These are phyloP conservation scores for Komagataella pastoris DNA, from an alignment of 805 yeast genomes.

Conservation along the genomic window DNA sequence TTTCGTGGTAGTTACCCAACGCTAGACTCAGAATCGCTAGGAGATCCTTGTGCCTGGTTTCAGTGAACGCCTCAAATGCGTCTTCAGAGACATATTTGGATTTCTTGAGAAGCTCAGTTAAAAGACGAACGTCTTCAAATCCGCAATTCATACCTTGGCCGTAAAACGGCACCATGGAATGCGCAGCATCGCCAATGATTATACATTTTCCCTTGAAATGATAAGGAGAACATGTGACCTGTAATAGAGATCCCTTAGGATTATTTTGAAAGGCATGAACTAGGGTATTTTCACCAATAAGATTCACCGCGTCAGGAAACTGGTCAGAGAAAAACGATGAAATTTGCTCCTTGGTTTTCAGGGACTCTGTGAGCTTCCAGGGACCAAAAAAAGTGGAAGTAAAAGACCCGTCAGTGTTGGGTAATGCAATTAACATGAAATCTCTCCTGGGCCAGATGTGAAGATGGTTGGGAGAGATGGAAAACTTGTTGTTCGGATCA, in stretches of 20 bases:
- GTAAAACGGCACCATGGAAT: conserved; percentile 95
- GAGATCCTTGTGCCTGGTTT: conserved; percentile 48
- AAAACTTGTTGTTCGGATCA: conserved; percentile 22
- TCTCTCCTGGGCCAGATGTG: conserved; percentile 90
- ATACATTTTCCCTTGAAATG: conserved; percentile 49
- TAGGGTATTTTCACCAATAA: conserved; percentile 45
- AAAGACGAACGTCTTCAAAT: conserved; percentile 72
- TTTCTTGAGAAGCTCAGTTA: conserved; percentile 36
- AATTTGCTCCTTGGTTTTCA: conserved; percentile 27
- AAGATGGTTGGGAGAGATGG: conserved; percentile 58
- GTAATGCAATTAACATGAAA: conserved; percentile 81
- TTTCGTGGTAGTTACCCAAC: conserved; percentile 69
- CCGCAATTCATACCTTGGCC: conserved; percentile 98
- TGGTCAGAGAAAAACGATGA: conserved; percentile 38
- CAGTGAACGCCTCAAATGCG: conserved; percentile 46
- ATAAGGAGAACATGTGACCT: conserved; percentile 58
- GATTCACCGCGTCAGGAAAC: conserved; percentile 62
- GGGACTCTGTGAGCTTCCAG: conserved; percentile 45
- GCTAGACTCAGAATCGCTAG: conserved; percentile 70
- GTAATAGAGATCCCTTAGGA: conserved; percentile 72
- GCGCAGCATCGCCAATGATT: conserved; percentile 87
- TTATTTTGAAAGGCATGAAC: conserved; percentile 35
- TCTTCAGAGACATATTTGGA: conserved; percentile 21
- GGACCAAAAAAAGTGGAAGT: conserved; percentile 86
- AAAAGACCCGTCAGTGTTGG: conserved; percentile 77